Base-by-base conservation (phyloP, 2,329 filamentous ascomycete genomes). In the Colletotrichum sp. region DNA sequence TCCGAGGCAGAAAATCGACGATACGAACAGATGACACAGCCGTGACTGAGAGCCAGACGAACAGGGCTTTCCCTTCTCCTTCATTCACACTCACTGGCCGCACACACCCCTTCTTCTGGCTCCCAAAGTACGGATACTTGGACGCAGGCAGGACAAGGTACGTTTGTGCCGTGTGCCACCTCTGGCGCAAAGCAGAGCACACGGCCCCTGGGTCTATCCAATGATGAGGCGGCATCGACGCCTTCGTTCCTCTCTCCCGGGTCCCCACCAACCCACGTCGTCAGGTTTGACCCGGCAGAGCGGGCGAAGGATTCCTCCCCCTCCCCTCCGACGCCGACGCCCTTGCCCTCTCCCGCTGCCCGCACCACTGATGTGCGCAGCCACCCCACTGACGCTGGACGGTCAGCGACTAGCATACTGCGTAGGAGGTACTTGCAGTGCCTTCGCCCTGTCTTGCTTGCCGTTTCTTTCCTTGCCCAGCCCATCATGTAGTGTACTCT, bases 191-290 rank as follows among this genome's bases (percentile, higher is more conserved):
- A 67, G 34, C 34, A 72, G 70, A 67, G 34, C n/a, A 10, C 55
- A 21, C 71, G 39, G 32, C 48, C 67, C 61, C 72, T 55, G 43
- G 28, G 16, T 10, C 24, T 36, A 16, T 21, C 74, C 74, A 76
- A 76, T 76, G 57, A 32, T 26, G 32, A 16, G 24, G 16, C 71
- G 39, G n/a, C 55, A 21, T 55, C 28, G 32, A 52, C 76, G 74
- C 76, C 76, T 60, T 74, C 69, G 73, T 73, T 74, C 76, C 76
- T 74, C 67, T 73, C 74, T 70, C 76, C 66, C 69, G 76, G 76
- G 76, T 76, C 76, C 66, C 68, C 64, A 48, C 43, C 43, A 48
- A 48, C 43, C 43, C 43, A 69, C 66, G 75, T 72, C 74, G 36
- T 67, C 59, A 76, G 39, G 64, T 70, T 57, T 67, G 74, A 78